These are phyloP conservation scores for Suillus discolor DNA, from an alignment of 768 basidiomycete genomes.

Conservation along the genomic window DNA sequence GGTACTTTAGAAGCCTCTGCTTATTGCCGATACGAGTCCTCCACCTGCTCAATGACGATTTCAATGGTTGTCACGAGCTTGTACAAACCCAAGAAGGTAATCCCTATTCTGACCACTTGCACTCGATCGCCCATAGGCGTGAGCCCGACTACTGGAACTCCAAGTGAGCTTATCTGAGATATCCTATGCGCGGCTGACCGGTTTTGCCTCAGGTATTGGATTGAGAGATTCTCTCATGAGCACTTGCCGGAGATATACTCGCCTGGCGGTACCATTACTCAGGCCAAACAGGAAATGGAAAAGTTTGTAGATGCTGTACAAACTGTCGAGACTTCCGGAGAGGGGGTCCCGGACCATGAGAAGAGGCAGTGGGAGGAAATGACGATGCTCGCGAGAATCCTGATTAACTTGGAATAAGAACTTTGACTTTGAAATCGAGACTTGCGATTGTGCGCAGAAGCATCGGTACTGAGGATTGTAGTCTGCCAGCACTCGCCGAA, in stretches of 20 bases:
- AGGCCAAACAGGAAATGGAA: constrained; percentile 13
- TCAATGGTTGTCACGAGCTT: constrained; percentile 21
- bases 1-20: neutral
- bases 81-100: constrained; percentile 22
- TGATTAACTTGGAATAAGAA: constrained; percentile 13
- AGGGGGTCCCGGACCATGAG: constrained; percentile 19
- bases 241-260: constrained; percentile 22
- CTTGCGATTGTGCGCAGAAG: neutral
- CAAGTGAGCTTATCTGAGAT: constrained; percentile 12
- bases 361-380: constrained; percentile 21
- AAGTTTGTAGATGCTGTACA: constrained; percentile 18
- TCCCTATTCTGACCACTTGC: constrained; percentile 24
- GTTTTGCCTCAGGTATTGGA: constrained; percentile 17
- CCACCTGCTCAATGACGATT: constrained; percentile 25
- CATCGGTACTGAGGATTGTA: neutral
- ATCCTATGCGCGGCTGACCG: neutral
- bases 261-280: constrained; percentile 12
- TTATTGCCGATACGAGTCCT: constrained; percentile 11
- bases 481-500: neutral
- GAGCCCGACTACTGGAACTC: constrained; percentile 25
- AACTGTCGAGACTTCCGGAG: constrained; percentile 14
- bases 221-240: constrained; percentile 18
- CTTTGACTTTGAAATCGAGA: neutral
- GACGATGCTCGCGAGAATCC: constrained; percentile 20
- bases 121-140: constrained; percentile 25